Base-by-base conservation (phyloP, 2,329 filamentous ascomycete genomes). In the Aureobasidium namibiae region DNA sequence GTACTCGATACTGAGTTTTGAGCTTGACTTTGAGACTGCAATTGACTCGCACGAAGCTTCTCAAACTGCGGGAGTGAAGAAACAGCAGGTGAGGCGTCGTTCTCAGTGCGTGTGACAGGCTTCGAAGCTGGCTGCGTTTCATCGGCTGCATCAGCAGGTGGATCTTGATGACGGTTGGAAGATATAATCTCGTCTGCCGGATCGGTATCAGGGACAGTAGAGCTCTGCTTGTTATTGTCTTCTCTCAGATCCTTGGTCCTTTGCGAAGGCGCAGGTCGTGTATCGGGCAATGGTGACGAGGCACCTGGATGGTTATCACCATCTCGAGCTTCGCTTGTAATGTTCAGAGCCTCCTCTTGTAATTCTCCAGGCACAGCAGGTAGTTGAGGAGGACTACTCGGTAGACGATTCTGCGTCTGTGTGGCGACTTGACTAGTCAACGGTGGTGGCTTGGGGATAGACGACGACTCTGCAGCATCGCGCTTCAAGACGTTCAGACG, bases 321-420 rank as follows among this genome's bases (percentile, higher is more conserved):
- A 21, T n/a, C 33, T 33, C 21, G 21, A 26, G 23, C 33, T 42
- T 41, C 24, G 6, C 14, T n/a, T 3, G 14, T 9, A 24, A 57
- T 16, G 13, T 11, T 10, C 24, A 45, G 13, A 39, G 21, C 16
- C 16, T 26, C 34, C 6, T 31, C 34, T 36, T 49, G 10, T 21
- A 33, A 34, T 2, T 26, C 23, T 42, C 46, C 31, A 26, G 46
- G n/a, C 11, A 33, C 62, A 23, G 33, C 49, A 42, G 45, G 26
- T 4, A 64, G 60, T 18, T 68, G 38, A 5, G 69, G 70, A 26
- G 70, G 70, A 63, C 70, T 73, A 60, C 71, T 73, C 21, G 68
- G 69, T 16, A 71, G 57, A 33, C 69, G 65, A 16, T 68, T 66
- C 46, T 69, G 67, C 13, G 42, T 61, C 3, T 63, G 57, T 11